Evolutionary conservation across 2,329 filamentous ascomycete species (phyloP), one percentile per base, ranked within the genome.

Genomic region (Trichoderma brevicompactum): DNA sequence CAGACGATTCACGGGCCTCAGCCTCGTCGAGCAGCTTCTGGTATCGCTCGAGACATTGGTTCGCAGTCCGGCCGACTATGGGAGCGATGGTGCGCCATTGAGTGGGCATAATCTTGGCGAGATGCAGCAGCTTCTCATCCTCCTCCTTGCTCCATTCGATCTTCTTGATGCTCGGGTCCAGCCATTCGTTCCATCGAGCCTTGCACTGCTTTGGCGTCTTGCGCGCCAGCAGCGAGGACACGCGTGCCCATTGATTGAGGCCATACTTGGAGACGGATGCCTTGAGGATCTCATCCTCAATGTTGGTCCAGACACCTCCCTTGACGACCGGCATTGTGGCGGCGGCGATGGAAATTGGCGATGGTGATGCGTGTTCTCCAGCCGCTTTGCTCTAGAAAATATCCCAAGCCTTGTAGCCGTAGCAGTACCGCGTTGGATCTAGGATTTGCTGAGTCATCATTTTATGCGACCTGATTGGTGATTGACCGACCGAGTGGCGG

Each of bases 121-220:
- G 85, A 75, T 98, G 95, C 73, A 99, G 80, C 67, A 99, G 85
- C 81, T 96, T 97, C 83, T 99, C 95, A 77, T 99, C 95, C 78
- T 99, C 95, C 79, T 99, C 95, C 75, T 95, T 92, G 76, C 92
- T 97, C 94, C 95, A 99, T 81, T 99, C 95, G 72, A 96, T 95
- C 83, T 99, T 99, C 75, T 94, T 92, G 82, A 99, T 98, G 76
- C 92, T 92, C 19, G 95, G 95, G 75, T 99, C 95, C 70, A 99
- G 87, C 94, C 95, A 99, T 85, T 99, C 94, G 76, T 90, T 89
- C 95, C 95, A 99, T 81, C 95, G 87, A 67, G 95, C 94, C 82
- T 99, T 99, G 87, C 95, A 99, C 82, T 99, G 95, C 82, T 99
- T 99, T 59, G 95, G 89, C 38, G 95, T 98, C 80, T 99, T 99